Conservation (phyloP, 257 asterid species). For the Ehretia macrophylla region DNA sequence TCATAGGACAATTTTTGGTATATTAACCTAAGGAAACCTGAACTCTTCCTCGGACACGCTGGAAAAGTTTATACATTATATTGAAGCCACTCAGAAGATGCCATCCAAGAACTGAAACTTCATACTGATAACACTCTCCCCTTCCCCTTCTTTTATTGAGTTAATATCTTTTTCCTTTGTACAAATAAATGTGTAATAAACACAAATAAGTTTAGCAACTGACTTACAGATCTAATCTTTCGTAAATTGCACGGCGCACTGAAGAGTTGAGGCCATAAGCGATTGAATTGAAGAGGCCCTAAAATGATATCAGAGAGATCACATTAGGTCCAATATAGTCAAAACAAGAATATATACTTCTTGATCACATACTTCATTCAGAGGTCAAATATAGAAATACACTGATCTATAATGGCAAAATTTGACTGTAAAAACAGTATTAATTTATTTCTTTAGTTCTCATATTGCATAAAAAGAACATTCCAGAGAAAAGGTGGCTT, state of each 20-base stretch:
- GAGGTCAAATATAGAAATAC: background rate
- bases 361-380: too few relatives aligned
- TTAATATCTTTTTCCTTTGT: background rate
- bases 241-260: slow-evolving; percentile 80
- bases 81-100: background rate
- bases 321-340: background rate
- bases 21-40: background rate
- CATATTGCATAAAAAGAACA: too few relatives aligned
- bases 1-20: too few relatives aligned
- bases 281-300: slow-evolving; percentile 96
- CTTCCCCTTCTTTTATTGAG: too few relatives aligned
- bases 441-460: too few relatives aligned
- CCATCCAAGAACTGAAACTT: background rate
- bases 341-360: background rate
- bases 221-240: slow-evolving; percentile 90
- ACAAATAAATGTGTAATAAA: too few relatives aligned
- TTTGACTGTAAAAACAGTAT: background rate
- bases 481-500: too few relatives aligned
- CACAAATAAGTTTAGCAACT: background rate
- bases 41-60: background rate
- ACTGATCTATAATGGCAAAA: background rate
- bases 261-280: slow-evolving; percentile 96
- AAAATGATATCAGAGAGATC: slow-evolving; percentile 1
- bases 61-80: background rate
- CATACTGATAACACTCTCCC: background rate